Base-by-base conservation (phyloP, 2,329 filamentous ascomycete genomes). In the Pseudocercospora musae region DNA sequence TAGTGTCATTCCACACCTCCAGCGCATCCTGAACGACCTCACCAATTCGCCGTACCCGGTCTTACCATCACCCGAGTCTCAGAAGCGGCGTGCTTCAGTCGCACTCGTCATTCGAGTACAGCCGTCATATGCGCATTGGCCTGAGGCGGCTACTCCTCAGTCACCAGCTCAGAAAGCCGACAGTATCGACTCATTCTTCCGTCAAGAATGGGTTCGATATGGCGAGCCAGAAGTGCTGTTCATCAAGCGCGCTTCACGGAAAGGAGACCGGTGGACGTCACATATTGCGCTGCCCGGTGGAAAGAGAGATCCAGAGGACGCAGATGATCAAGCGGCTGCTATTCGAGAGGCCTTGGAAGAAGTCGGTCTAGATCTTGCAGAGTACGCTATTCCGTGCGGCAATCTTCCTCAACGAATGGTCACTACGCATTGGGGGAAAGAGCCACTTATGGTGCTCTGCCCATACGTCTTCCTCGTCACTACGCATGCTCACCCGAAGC, bases 281-380 rank as follows among this genome's bases (percentile, higher is more conserved):
- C 88, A 90, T 77, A 84, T 89, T 60, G 88, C 88, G 0, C 75
- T 90, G 3, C 88, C 88, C 0, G 88, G 88, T 21, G 88, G 88
- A 1, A 87, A 87, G 70, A 78, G 86, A 66, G 88, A 90, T 66
- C 83, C 85, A 0, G 83, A 84, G 63, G 88, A 90, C 76, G 81
- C 76, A 52, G 81, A 86, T 65, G 88, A 90, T 70, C 77, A 81
- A 63, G 84, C 83, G 20, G 84, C 86, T 20, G 87, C 87, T 2
- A 78, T 88, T 57, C 77, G 88, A 59, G 88, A 90, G 72, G 83
- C 87, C 3, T 76, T 78, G 63, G 88, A 90, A 75, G 88, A 90
- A 73, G 86, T 89, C 29, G 87, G 87, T 1, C 58, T 77, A 46
- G 83, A 89, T 70, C 74, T 90, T 62, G 55, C 68, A 31, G 63